A percentile compares a stretch with the other conserved stretches of the same genome.
Evolutionary conservation across 2,329 filamentous ascomycete genomes (phyloP).

Genomic region (Corinectria fuckeliana): DNA sequence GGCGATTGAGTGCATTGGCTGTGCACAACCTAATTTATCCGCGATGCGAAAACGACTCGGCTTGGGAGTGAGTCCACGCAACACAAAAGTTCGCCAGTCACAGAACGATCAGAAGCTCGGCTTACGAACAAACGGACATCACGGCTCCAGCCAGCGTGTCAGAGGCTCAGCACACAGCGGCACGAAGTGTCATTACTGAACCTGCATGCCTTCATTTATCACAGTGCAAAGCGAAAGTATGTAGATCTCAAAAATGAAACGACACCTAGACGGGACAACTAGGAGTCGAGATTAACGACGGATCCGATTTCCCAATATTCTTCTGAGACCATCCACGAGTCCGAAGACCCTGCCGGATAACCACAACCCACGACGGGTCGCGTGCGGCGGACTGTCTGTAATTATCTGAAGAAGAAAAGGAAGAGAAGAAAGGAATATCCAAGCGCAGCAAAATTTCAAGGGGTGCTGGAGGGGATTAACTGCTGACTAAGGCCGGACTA

Average conservation of each 20-base stretch:
- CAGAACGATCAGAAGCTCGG: too few relatives aligned
- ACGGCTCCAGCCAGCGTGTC: too few relatives aligned
- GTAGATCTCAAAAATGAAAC: conserved; percentile 67
- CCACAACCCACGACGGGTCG: conserved; percentile 42
- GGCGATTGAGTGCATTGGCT: too few relatives aligned
- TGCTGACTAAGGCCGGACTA: conserved; percentile 27
- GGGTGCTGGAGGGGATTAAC: conserved; percentile 6
- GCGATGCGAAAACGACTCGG: too few relatives aligned
- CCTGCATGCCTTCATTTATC: background rate
- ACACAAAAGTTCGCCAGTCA: background rate
- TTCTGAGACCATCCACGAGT: conserved; percentile 52
- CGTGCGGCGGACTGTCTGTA: conserved; percentile 52
- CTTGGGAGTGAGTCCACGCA: background rate
- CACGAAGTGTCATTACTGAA: background rate
- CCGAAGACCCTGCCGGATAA: conserved; percentile 45
- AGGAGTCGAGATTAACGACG: conserved; percentile 65
- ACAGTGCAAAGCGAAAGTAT: conserved; percentile 40
- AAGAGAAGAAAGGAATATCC: conserved; percentile 30
- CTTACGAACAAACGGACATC: too few relatives aligned
- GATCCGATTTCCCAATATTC: conserved; percentile 51
- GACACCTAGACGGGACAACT: conserved; percentile 55
- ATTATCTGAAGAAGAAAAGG: conserved; percentile 56
- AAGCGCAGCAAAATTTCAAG: conserved; percentile 6
- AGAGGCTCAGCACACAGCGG: too few relatives aligned
- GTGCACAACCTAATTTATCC: too few relatives aligned